phyloP scores from a whole-genome alignment of 2,329 filamentous ascomycete species.

The Botryosphaeria dothidea region DNA sequence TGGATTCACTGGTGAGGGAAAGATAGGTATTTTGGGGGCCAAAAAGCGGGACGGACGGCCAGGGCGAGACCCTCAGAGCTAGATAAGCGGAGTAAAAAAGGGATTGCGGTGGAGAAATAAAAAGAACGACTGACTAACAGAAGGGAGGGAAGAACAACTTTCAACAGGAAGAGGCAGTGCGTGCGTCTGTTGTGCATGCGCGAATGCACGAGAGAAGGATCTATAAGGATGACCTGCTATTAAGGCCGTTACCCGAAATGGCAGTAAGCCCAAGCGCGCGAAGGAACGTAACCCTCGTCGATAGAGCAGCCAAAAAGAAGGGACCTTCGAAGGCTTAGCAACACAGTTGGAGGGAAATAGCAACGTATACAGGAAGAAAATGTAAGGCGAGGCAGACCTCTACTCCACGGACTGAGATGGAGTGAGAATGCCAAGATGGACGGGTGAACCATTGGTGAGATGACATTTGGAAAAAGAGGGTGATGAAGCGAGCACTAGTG shows the following conservation, averaged over 20 bases:
- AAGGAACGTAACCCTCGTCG: background rate
- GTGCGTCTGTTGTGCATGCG: background rate
- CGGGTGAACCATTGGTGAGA: background rate
- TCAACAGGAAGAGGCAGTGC: background rate
- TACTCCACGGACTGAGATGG: too few relatives aligned
- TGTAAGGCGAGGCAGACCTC: too few relatives aligned
- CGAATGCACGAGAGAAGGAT: background rate
- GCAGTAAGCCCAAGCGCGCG: background rate
- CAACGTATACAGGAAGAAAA: too few relatives aligned
- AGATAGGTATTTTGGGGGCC: too few relatives aligned
- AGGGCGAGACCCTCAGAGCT: too few relatives aligned
- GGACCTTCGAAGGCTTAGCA: too few relatives aligned
- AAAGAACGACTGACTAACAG: background rate
- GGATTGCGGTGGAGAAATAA: too few relatives aligned
- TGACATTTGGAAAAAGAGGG: background rate
- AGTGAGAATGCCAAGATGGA: too few relatives aligned
- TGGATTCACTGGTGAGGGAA: background rate
- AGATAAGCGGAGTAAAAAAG: too few relatives aligned
- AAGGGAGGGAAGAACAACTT: background rate
- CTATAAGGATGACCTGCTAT: background rate
- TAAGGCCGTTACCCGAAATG: background rate
- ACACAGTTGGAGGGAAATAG: too few relatives aligned
- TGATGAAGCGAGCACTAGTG: background rate
- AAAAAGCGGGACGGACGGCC: too few relatives aligned
- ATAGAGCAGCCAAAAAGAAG: background rate